These are phyloP conservation scores for Xylaria sp. DNA, from an alignment of 2,329 filamentous ascomycete genomes.

Conservation along the genomic window DNA sequence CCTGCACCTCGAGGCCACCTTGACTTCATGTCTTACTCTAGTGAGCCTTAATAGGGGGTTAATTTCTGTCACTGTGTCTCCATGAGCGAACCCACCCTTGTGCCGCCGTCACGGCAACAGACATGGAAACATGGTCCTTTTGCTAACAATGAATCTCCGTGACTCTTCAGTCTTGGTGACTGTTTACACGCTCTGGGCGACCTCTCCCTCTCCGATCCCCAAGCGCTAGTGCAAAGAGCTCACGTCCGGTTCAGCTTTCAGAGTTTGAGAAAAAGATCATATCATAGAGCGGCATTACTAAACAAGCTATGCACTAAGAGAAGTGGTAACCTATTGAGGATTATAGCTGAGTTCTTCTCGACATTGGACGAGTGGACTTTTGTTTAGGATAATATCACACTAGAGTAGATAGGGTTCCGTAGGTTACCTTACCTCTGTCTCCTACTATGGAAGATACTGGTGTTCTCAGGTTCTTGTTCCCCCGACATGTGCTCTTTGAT, in stretches of 20 bases:
- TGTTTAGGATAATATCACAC: not conserved
- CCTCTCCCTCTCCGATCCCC: too few relatives aligned
- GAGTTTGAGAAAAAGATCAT: not conserved
- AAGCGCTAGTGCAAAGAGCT: not conserved
- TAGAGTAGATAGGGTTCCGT: not conserved
- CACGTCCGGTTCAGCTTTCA: not conserved
- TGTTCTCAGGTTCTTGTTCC: conserved; percentile 5
- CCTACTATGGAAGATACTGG: conserved; percentile 1
- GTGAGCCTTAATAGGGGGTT: not conserved
- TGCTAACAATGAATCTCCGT: not conserved
- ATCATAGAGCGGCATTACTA: not conserved
- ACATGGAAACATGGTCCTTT: not conserved
- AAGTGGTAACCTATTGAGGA: not conserved
- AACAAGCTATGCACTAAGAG: not conserved
- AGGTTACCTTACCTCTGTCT: conserved; percentile 11
- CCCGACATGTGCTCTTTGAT: conserved; percentile 6
- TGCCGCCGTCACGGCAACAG: conserved; percentile 4
- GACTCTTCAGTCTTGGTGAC: not conserved
- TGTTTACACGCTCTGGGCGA: not conserved
- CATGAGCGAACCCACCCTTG: not conserved
- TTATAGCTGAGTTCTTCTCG: not conserved
- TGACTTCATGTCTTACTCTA: conserved; percentile 2
- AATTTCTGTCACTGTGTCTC: not conserved
- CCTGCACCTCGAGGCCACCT: conserved; percentile 7
- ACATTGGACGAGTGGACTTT: not conserved